Conservation (phyloP, 257 asterid species). For the Lavandula angustifolia region DNA sequence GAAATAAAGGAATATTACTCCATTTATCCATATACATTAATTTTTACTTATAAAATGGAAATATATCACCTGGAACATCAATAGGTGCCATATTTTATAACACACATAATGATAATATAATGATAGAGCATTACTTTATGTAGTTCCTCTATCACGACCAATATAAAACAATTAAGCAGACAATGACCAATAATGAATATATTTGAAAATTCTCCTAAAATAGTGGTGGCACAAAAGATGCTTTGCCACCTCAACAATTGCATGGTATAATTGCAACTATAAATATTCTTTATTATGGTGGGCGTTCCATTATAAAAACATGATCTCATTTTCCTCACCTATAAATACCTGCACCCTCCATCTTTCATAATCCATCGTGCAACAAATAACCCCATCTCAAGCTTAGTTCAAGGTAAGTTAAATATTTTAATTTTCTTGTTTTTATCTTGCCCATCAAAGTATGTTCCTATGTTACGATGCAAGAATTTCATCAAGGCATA, state of each 20-base stretch:
- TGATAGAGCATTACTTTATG: background rate
- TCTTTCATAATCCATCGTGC: constrained; percentile 33
- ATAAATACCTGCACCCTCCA: constrained; percentile 37
- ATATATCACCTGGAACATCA: background rate
- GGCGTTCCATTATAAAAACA: constrained; percentile 36
- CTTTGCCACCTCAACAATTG: constrained; percentile 33
- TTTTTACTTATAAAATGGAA: constrained; percentile 12
- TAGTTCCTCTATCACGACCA: background rate
- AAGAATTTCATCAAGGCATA: constrained; percentile 32
- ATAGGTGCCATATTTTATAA: background rate
- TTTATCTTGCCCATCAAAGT: constrained; percentile 23
- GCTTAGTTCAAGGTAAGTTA: constrained; percentile 32
- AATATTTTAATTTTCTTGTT: constrained; percentile 1
- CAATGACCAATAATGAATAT: constrained; percentile 26
- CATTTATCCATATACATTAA: background rate
- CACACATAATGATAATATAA: background rate
- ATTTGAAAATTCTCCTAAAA: constrained; percentile 24
- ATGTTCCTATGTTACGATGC: constrained; percentile 16
- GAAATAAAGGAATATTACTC: background rate
- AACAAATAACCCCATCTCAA: constrained; percentile 27
- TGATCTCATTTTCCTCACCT: constrained; percentile 31
- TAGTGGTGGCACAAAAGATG: constrained; percentile 36
- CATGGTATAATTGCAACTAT: constrained; percentile 33
- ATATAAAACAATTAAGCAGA: constrained; percentile 13
- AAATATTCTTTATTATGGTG: constrained; percentile 35